A percentile compares a stretch with the other conserved stretches of the same genome.
Conservation (phyloP, 257 asterid genomes). For the Solanum habrochaites region DNA sequence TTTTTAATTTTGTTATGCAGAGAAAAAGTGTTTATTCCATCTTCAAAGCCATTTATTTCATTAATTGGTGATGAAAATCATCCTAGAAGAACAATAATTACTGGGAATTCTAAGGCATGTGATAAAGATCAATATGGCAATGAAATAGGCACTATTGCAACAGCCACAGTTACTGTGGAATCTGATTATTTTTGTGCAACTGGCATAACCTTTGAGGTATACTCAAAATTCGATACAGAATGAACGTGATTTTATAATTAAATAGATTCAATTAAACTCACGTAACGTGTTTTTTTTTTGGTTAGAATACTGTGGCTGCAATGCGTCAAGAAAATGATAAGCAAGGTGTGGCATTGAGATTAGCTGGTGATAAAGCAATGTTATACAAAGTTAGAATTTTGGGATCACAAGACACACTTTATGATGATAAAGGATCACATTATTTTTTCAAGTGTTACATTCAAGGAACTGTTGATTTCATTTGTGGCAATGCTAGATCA, state of each 20-base stretch:
- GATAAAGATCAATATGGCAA: conserved; percentile 30
- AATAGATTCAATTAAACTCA: too few species aligned
- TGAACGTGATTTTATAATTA: not conserved
- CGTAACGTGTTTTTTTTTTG: too few species aligned
- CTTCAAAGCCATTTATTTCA: conserved; percentile 54
- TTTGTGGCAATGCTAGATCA: conserved; percentile 67
- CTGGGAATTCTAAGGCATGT: conserved; percentile 69
- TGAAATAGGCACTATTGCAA: conserved; percentile 42
- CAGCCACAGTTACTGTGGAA: conserved; percentile 58
- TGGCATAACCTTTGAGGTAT: conserved; percentile 69
- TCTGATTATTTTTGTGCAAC: conserved; percentile 74
- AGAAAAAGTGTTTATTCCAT: conserved; percentile 62
- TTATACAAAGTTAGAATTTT: conserved; percentile 49
- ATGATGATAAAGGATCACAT: conserved; percentile 55
- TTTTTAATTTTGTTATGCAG: conserved; percentile 14
- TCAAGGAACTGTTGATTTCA: conserved; percentile 70
- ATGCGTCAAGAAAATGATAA: conserved; percentile 22
- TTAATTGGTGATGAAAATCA: conserved; percentile 39
- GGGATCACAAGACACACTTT: conserved; percentile 76
- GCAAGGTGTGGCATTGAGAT: conserved; percentile 78
- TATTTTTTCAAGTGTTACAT: conserved; percentile 51
- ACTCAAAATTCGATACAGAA: not conserved
- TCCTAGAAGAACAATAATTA: conserved; percentile 30
- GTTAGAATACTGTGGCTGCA: conserved; percentile 48
- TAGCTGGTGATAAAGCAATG: conserved; percentile 54